Evolutionary conservation across 2,329 filamentous ascomycete genomes (phyloP).

Genomic region (Pseudocercospora pini-densiflorae): DNA sequence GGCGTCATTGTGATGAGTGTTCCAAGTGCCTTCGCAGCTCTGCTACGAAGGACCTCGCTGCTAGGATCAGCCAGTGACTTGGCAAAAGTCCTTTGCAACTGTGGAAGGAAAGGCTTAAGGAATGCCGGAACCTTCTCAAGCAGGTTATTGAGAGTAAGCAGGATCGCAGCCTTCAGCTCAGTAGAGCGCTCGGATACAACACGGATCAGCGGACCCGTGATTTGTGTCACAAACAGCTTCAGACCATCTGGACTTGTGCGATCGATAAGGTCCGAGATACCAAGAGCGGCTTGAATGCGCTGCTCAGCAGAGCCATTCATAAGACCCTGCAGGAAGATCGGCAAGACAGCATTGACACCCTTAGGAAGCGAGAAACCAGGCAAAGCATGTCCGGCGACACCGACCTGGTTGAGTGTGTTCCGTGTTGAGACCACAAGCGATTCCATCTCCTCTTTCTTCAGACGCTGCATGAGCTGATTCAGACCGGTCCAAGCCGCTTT

Average conservation of each 20-base stretch:
- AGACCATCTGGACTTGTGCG: conserved; percentile 84
- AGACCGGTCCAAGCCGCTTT: conserved; percentile 89
- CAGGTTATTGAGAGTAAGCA: conserved; percentile 91
- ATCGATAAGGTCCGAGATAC: conserved; percentile 94
- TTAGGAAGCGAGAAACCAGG: conserved; percentile 90
- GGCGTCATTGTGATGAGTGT: conserved; percentile 96
- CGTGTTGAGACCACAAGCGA: conserved; percentile 83
- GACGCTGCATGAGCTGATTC: conserved; percentile 81
- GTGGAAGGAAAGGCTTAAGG: conserved; percentile 94
- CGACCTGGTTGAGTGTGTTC: conserved; percentile 84
- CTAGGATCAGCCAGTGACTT: conserved; percentile 92
- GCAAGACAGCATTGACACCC: conserved; percentile 93
- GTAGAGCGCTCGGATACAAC: conserved; percentile 96
- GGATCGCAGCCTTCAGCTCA: conserved; percentile 93
- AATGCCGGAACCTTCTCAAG: conserved; percentile 96
- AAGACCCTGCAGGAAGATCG: conserved; percentile 95
- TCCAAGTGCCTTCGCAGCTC: conserved; percentile 91
- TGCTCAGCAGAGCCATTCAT: conserved; percentile 97
- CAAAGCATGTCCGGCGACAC: conserved; percentile 81
- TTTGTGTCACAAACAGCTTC: conserved; percentile 95
- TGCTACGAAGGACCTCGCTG: conserved; percentile 82
- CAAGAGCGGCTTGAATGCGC: conserved; percentile 86
- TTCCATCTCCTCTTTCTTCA: conserved; percentile 99
- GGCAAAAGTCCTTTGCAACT: conserved; percentile 95
- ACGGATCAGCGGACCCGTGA: conserved; percentile 95